Evolutionary conservation across 1,284 basidiomycete species (phyloP).

Genomic region (Uromyces viciae-fabae): DNA sequence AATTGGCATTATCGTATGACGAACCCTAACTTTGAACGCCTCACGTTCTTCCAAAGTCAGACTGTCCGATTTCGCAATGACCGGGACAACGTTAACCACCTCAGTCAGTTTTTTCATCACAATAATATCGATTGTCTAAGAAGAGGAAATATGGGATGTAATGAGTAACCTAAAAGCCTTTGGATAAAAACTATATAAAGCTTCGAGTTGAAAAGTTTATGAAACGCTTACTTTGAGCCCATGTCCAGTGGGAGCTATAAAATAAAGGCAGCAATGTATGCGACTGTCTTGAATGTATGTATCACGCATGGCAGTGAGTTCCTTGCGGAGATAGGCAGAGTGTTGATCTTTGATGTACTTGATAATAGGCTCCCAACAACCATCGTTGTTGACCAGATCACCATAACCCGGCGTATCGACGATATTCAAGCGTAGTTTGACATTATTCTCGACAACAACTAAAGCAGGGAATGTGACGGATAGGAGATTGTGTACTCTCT

Average conservation of each 20-base stretch:
- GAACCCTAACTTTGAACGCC: slow-evolving; percentile 82
- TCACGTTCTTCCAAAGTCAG: slow-evolving; percentile 89
- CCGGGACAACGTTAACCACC: slow-evolving; percentile 97
- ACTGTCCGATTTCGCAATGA: slow-evolving; percentile 97
- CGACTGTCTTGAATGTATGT: slow-evolving; percentile 96
- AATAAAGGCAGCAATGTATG: slow-evolving; percentile 97
- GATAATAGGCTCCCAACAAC: slow-evolving; percentile 65
- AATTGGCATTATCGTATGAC: slow-evolving; percentile 42
- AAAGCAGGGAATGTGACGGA: slow-evolving; percentile 30
- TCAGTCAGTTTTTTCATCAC: slow-evolving; percentile 99
- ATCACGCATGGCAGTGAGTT: slow-evolving; percentile 97
- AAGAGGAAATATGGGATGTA: slow-evolving; percentile 21
- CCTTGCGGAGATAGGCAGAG: slow-evolving; percentile 96
- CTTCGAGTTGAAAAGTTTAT: neutral
- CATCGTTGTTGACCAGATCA: slow-evolving; percentile 98
- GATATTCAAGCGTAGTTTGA: slow-evolving; percentile 90
- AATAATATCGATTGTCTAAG: slow-evolving; percentile 74
- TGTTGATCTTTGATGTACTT: slow-evolving; percentile 75
- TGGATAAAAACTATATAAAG: neutral
- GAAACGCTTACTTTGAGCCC: slow-evolving; percentile 66
- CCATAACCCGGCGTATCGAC: slow-evolving; percentile 98
- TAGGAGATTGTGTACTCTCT: neutral
- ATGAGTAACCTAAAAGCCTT: slow-evolving; percentile 45
- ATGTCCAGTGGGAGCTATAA: slow-evolving; percentile 96
- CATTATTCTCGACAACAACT: slow-evolving; percentile 96